These are phyloP conservation scores for Tulasnella sp. DNA, from an alignment of 768 basidiomycete species.

Conservation along the genomic window DNA sequence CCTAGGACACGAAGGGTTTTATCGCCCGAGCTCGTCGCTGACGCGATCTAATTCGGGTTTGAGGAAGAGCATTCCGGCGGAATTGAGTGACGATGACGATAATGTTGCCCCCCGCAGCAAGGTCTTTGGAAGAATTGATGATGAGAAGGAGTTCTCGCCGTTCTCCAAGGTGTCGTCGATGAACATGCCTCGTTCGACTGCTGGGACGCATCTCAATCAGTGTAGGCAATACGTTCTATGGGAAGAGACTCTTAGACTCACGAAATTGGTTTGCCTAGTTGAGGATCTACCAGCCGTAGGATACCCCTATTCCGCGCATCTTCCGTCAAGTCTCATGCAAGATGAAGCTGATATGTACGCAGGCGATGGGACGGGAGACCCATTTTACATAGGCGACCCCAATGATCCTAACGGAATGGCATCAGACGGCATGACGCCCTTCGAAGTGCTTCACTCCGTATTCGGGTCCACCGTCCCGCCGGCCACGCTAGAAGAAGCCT, in stretches of 20 bases:
- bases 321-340: constrained; percentile 17
- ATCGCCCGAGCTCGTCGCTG: constrained; percentile 61
- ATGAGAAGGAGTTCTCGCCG: constrained; percentile 41
- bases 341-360: constrained; percentile 26
- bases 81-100: constrained; percentile 11
- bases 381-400: constrained; percentile 6
- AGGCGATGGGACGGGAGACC: constrained; percentile 26
- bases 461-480: constrained; percentile 88
- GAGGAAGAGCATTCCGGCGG: constrained; percentile 21
- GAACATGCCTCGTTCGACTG: constrained; percentile 18
- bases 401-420: constrained; percentile 1
- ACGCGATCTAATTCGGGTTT: constrained; percentile 47
- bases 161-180: constrained; percentile 36
- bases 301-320: constrained; percentile 9
- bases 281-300: neutral
- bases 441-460: constrained; percentile 91
- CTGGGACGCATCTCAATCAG: constrained; percentile 18
- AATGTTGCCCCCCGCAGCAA: neutral
- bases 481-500: constrained; percentile 88
- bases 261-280: neutral
- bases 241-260: neutral
- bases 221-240: neutral
- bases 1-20: constrained; percentile 52
- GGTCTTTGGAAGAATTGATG: constrained; percentile 24
- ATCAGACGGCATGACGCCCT: constrained; percentile 93